A percentile compares a stretch with the other conserved stretches of the same genome.
phyloP scores from a whole-genome alignment of 176 grass and related monocot species.

The Poa pratensis region DNA sequence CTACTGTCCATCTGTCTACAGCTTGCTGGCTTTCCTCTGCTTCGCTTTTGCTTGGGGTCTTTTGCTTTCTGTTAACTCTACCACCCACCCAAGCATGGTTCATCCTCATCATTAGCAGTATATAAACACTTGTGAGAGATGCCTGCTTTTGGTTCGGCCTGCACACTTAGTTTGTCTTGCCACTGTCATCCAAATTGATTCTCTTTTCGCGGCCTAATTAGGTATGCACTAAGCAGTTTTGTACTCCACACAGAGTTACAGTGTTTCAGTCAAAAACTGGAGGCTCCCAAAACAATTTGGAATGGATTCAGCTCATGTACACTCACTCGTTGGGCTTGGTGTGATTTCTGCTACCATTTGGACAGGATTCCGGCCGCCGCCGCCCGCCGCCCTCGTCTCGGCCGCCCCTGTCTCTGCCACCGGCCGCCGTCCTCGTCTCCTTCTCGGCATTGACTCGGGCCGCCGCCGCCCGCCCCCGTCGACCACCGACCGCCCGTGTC shows the following conservation, averaged over 20 bases:
- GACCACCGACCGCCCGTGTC: too few species aligned
- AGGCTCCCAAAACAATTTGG: too few species aligned
- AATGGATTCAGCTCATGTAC: background rate
- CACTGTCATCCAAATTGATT: background rate
- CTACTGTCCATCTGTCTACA: slow-evolving; percentile 12
- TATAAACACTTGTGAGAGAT: background rate
- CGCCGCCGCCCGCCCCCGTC: too few species aligned
- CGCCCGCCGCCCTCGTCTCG: too few species aligned
- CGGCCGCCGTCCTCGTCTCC: too few species aligned
- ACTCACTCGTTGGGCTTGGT: background rate
- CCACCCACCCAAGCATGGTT: slow-evolving; percentile 38
- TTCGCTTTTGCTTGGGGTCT: slow-evolving; percentile 27
- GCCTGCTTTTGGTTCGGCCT: slow-evolving; percentile 28
- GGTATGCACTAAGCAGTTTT: too few species aligned
- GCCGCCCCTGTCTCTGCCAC: too few species aligned
- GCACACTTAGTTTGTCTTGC: background rate
- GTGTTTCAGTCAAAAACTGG: too few species aligned
- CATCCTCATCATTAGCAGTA: slow-evolving; percentile 40
- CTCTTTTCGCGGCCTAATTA: slow-evolving; percentile 15
- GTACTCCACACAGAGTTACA: too few species aligned
- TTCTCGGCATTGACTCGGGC: too few species aligned
- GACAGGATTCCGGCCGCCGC: background rate
- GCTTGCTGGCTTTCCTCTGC: slow-evolving; percentile 9
- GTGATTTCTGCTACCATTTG: background rate
- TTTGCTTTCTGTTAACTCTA: slow-evolving; percentile 25